Evolutionary conservation across 1,284 basidiomycete species (phyloP), one percentile per base, ranked within the genome.

Genomic region (Malassezia psittaci): DNA sequence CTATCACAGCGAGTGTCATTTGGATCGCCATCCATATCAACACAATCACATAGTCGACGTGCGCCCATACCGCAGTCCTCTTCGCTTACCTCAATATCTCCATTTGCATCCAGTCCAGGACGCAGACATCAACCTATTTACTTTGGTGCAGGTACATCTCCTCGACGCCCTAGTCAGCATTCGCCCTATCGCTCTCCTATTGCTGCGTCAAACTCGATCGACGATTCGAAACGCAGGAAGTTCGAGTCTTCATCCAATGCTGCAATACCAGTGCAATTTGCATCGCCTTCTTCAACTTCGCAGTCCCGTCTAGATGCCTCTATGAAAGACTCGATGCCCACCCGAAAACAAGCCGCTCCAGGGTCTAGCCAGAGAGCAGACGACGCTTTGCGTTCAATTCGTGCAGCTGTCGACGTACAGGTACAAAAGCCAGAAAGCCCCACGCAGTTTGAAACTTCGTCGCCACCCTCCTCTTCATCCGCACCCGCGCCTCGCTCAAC

Each of bases 111-210:
- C 10, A 33, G 37, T 8, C 10, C 46, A 19, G 55, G 55, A 12
- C 55, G 55, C 1, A 35, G 24, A 24, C 55, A 57, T 39, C 51
- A 47, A 5, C 55, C 55, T 5, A 52, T 57, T 24, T 57, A 57
- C 29, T 52, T 57, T 21, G 55, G 55, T 2, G 37, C 50, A 9
- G 55, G 55, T 29, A 52, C 37, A 21, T 33, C 39, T 9, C 35
- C 54, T 9, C 24, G 24, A 29, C 44, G 19, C 5, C 10, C 34
- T 1, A 36, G 48, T 38, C 45, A 36, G 15, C 42, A 56, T 21
- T 52, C 54, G n/a, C 54, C 54, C 10, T 16, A 34, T 29, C 54
- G 54, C 38, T 29, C 49, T 24, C 16, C 29, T 10, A 5, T 56
- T 1, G 15, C 16, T 7, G 29, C 49, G 33, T 52, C 49, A 9